Conservation (phyloP, 1,139 yeast genomes). For the Pichia terricola region DNA sequence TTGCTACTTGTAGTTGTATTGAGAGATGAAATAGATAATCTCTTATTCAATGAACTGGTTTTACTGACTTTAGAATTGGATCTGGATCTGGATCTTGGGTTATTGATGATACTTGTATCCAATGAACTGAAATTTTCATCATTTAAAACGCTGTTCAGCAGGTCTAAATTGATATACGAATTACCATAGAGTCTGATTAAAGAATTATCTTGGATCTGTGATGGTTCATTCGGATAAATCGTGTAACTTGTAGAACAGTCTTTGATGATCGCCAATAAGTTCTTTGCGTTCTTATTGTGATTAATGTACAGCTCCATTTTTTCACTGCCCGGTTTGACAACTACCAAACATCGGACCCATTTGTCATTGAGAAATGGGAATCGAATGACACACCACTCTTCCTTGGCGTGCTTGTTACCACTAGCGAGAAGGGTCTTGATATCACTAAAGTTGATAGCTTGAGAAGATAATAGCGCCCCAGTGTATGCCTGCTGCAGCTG, state of each 20-base stretch:
- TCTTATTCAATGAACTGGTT: constrained; percentile 13
- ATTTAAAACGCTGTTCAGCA: constrained; percentile 16
- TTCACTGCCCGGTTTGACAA: constrained; percentile 28
- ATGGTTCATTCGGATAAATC: constrained; percentile 46
- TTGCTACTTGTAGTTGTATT: constrained; percentile 6
- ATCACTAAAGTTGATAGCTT: constrained; percentile 44
- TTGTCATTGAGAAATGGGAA: constrained; percentile 46
- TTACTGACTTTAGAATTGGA: constrained; percentile 6
- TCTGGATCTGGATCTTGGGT: constrained; percentile 1
- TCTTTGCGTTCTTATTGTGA: constrained; percentile 35
- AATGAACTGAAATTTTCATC: constrained; percentile 14
- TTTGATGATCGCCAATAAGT: constrained; percentile 37
- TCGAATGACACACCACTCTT: constrained; percentile 49
- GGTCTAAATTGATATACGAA: constrained; percentile 33
- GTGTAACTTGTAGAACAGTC: constrained; percentile 36
- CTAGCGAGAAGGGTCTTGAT: constrained; percentile 42
- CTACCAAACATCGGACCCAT: constrained; percentile 45
- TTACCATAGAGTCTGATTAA: constrained; percentile 44
- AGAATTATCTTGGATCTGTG: constrained; percentile 44
- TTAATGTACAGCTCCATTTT: constrained; percentile 41
- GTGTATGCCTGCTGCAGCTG: constrained; percentile 48
- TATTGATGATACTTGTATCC: constrained; percentile 1
- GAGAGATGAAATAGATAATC: constrained; percentile 17
- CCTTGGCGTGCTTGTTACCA: constrained; percentile 34
- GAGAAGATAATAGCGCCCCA: constrained; percentile 46